Evolutionary conservation across 345 rosid species (phyloP).

Genomic region (Acer negundo): DNA sequence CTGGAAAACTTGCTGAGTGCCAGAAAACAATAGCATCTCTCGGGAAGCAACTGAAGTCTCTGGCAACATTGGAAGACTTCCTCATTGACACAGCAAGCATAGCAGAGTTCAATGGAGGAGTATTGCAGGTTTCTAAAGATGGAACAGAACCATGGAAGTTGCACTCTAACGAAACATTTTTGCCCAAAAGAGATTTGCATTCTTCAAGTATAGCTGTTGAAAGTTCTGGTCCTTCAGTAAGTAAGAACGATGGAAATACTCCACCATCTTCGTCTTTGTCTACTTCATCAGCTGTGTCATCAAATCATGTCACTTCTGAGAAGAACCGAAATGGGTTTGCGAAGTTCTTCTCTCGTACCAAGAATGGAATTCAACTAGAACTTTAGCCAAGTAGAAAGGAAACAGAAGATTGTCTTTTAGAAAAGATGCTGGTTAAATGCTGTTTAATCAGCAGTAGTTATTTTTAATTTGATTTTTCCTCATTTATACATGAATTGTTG

Average conservation of each 20-base stretch:
- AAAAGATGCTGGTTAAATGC: slow-evolving; percentile 35
- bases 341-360: slow-evolving; percentile 75
- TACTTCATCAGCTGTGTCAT: slow-evolving; percentile 43
- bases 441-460: slow-evolving; percentile 30
- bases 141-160: slow-evolving; percentile 59
- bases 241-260: slow-evolving; percentile 31
- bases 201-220: slow-evolving; percentile 32
- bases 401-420: neutral
- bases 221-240: slow-evolving; percentile 26
- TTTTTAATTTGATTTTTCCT: slow-evolving; percentile 6
- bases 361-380: slow-evolving; percentile 86
- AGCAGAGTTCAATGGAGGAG: slow-evolving; percentile 40
- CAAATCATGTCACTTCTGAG: slow-evolving; percentile 56
- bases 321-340: slow-evolving; percentile 91
- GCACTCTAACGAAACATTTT: slow-evolving; percentile 47
- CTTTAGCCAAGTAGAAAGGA: slow-evolving; percentile 40
- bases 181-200: slow-evolving; percentile 41
- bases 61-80: slow-evolving; percentile 94
- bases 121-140: slow-evolving; percentile 29
- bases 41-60: slow-evolving; percentile 82
- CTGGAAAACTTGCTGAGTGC: slow-evolving; percentile 87
- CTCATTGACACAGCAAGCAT: slow-evolving; percentile 69
- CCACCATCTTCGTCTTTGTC: slow-evolving; percentile 44
- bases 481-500: slow-evolving; percentile 13
- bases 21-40: slow-evolving; percentile 92